Conservation (phyloP, 1,284 basidiomycete genomes). For the Thecaphora thlaspeos region DNA sequence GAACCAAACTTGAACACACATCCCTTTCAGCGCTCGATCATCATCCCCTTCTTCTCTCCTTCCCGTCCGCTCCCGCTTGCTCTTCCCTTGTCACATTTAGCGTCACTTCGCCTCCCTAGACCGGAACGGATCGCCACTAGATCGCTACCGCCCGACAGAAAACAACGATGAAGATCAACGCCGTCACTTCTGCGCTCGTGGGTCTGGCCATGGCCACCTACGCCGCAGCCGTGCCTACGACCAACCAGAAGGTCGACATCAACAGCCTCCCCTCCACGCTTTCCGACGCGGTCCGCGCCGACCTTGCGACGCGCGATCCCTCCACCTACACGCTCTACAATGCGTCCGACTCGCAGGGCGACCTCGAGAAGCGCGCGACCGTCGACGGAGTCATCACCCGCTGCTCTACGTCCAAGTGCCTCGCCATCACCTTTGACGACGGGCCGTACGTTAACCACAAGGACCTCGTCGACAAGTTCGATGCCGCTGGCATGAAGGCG, state of each 20-base stretch:
- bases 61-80: no score
- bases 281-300: neutral
- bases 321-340: neutral
- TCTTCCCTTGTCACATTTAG: no score
- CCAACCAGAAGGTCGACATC: neutral
- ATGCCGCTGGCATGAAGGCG: conserved; percentile 19
- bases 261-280: neutral
- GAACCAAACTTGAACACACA: no score
- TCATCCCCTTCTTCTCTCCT: no score
- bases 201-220: neutral
- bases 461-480: conserved; percentile 29
- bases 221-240: neutral
- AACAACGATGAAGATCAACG: neutral
- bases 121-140: no score
- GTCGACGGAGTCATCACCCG: conserved; percentile 17
- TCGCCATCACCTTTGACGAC: conserved; percentile 48
- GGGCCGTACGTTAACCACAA: conserved; percentile 34
- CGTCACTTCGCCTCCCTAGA: no score
- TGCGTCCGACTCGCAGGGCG: neutral
- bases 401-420: conserved; percentile 20
- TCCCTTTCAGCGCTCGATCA: no score
- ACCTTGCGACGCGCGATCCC: neutral
- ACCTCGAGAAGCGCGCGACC: conserved; percentile 5
- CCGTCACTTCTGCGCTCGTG: neutral
- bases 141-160: neutral